phyloP scores from a whole-genome alignment of 768 basidiomycete genomes.

The Antrodiella citrinella region DNA sequence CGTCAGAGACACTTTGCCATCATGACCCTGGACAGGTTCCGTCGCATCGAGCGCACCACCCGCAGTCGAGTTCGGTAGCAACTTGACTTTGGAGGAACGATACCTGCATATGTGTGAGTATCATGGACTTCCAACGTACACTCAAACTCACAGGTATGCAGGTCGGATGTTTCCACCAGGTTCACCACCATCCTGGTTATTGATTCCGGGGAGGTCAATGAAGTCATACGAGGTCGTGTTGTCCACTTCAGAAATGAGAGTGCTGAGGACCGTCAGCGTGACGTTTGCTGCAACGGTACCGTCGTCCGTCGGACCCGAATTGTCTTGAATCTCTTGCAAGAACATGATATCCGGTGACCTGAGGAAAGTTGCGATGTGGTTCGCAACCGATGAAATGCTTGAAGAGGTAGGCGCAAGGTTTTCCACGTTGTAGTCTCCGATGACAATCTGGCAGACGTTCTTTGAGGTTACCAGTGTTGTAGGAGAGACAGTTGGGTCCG shows the following conservation, averaged over 20 bases:
- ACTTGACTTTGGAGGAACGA: slow-evolving; percentile 37
- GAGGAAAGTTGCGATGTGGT: slow-evolving; percentile 47
- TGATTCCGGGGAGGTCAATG: slow-evolving; percentile 40
- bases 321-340: slow-evolving; percentile 61
- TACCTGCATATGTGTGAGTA: slow-evolving; percentile 21
- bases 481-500: slow-evolving; percentile 27
- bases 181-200: slow-evolving; percentile 48
- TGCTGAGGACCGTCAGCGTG: slow-evolving; percentile 40
- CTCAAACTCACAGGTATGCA: slow-evolving; percentile 40
- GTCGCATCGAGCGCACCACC: slow-evolving; percentile 44
- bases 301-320: slow-evolving; percentile 41
- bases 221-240: slow-evolving; percentile 34
- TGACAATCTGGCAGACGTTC: slow-evolving; percentile 36
- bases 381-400: slow-evolving; percentile 28
- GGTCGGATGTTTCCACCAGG: slow-evolving; percentile 60
- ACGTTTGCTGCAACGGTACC: slow-evolving; percentile 44
- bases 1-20: slow-evolving; percentile 35
- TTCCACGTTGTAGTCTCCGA: slow-evolving; percentile 52
- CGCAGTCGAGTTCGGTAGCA: slow-evolving; percentile 37
- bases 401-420: slow-evolving; percentile 16
- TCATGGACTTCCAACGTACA: background rate
- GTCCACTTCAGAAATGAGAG: slow-evolving; percentile 31
- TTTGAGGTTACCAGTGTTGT: slow-evolving; percentile 29
- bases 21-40: slow-evolving; percentile 25
- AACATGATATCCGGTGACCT: slow-evolving; percentile 50